Conservation (phyloP, 2,329 filamentous ascomycete genomes). For the Cladophialophora chaetospira region DNA sequence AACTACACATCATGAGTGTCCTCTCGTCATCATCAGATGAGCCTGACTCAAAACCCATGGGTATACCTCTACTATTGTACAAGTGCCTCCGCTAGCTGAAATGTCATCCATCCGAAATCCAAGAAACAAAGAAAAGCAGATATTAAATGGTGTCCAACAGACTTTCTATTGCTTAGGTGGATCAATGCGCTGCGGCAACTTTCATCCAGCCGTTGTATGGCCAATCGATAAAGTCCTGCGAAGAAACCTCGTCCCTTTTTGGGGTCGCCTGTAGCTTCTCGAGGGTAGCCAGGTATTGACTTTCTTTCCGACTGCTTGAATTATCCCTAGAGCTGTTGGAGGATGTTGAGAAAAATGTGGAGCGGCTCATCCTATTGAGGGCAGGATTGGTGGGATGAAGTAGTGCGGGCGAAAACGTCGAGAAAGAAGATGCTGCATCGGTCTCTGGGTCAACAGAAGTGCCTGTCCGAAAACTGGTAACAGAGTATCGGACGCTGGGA, state of each 20-base stretch:
- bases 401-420: slow-evolving; percentile 12
- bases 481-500: slow-evolving; percentile 26
- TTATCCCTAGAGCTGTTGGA: slow-evolving; percentile 20
- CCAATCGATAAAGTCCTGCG: slow-evolving; percentile 32
- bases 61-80: slow-evolving; percentile 13
- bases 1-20: neutral
- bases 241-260: slow-evolving; percentile 30
- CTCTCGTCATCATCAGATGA: slow-evolving; percentile 4
- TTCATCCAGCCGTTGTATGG: slow-evolving; percentile 32
- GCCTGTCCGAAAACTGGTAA: slow-evolving; percentile 28
- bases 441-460: slow-evolving; percentile 22
- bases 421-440: slow-evolving; percentile 10
- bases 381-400: slow-evolving; percentile 1
- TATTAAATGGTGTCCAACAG: no score
- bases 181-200: slow-evolving; percentile 24
- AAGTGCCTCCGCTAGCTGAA: neutral
- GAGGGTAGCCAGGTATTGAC: slow-evolving; percentile 24
- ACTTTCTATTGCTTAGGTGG: no score
- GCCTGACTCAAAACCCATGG: neutral
- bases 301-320: slow-evolving; percentile 18
- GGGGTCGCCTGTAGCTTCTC: slow-evolving; percentile 27
- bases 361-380: slow-evolving; percentile 18
- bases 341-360: slow-evolving; percentile 28
- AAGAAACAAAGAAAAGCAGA: no score
- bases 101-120: neutral